Conservation (phyloP, 2,329 filamentous ascomycete species). For the Dryadomyces quercivorus region DNA sequence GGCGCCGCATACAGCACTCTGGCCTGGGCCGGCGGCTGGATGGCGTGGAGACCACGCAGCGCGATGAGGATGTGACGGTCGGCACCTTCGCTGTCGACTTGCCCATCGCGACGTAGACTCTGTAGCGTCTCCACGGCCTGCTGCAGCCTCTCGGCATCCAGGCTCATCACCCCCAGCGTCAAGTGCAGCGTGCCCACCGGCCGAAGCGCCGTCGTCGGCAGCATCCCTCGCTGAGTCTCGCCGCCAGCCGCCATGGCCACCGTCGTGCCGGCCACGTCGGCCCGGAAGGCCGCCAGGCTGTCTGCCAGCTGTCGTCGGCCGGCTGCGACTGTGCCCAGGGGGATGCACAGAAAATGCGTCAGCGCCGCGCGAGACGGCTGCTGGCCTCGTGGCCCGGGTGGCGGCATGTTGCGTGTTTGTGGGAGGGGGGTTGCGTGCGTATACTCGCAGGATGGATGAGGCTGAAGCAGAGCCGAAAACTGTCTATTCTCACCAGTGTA, state of each 20-base stretch:
- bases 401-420: neutral
- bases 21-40: constrained; percentile 40
- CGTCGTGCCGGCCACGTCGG: constrained; percentile 35
- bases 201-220: constrained; percentile 57
- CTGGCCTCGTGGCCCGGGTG: neutral
- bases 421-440: too few relatives aligned
- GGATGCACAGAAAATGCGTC: constrained; percentile 68
- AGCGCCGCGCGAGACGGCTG: constrained; percentile 7
- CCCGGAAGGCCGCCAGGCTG: constrained; percentile 48
- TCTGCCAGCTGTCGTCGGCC: constrained; percentile 54
- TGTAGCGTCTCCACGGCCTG: constrained; percentile 29
- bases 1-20: constrained; percentile 57
- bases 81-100: neutral
- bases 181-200: constrained; percentile 74
- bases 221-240: constrained; percentile 9
- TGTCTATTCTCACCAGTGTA: neutral
- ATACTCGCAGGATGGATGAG: too few relatives aligned
- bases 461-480: neutral
- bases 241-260: constrained; percentile 10
- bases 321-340: constrained; percentile 46
- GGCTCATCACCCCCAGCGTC: constrained; percentile 76
- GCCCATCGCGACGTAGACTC: constrained; percentile 19
- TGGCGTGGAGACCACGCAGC: constrained; percentile 44
- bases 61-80: constrained; percentile 22
- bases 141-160: constrained; percentile 35